phyloP scores from a whole-genome alignment of 192 early-diverging fungal genomes.

The Haplosporangium gracile region DNA sequence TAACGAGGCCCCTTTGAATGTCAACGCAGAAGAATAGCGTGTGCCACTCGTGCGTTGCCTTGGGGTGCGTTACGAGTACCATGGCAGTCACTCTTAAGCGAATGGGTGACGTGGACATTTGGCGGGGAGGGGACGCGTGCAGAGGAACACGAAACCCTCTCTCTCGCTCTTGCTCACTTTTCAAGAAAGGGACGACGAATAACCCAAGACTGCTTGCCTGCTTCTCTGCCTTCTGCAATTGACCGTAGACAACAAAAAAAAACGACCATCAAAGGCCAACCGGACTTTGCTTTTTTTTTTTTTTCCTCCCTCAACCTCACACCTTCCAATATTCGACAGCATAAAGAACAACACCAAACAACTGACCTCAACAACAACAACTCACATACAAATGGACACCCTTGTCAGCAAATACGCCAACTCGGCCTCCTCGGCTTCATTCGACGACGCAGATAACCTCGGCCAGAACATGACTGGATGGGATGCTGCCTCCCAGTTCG shows the following conservation, averaged over 20 bases:
- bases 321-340: background rate
- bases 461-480: slow-evolving; percentile 47
- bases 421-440: slow-evolving; percentile 36
- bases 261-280: background rate
- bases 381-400: slow-evolving; percentile 40
- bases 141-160: slow-evolving; percentile 7
- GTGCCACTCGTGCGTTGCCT: background rate
- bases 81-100: slow-evolving; percentile 18
- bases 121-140: slow-evolving; percentile 15
- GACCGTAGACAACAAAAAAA: background rate
- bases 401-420: slow-evolving; percentile 56
- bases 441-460: slow-evolving; percentile 24
- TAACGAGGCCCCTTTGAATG: background rate
- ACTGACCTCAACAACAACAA: background rate
- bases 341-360: background rate
- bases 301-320: background rate
- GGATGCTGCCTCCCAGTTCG: slow-evolving; percentile 67
- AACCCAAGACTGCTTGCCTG: background rate
- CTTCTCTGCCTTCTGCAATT: background rate
- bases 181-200: background rate
- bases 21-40: slow-evolving; percentile 8
- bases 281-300: background rate
- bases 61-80: slow-evolving; percentile 32
- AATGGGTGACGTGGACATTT: slow-evolving; percentile 34
- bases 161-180: background rate